Conservation (phyloP, 495 filamentous ascomycete species). For the Lepraria neglecta region DNA sequence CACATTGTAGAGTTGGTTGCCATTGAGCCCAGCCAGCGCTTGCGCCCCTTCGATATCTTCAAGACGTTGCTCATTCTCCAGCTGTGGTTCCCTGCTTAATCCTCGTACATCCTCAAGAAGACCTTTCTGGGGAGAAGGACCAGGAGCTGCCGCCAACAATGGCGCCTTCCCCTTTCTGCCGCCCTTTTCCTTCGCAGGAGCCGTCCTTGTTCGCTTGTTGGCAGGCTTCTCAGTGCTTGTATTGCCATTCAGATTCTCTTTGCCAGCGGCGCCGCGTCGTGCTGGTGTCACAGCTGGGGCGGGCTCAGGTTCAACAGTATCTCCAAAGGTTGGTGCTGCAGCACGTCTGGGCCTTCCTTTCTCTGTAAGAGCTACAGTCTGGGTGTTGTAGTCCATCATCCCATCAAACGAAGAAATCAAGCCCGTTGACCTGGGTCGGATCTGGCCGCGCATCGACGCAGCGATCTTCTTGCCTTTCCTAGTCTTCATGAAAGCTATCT, state of each 20-base stretch:
- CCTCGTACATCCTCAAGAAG: slow-evolving; percentile 15
- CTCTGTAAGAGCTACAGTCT: slow-evolving; percentile 53
- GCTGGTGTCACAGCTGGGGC: slow-evolving; percentile 31
- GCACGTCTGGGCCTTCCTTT: slow-evolving; percentile 63
- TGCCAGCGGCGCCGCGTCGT: slow-evolving; percentile 44
- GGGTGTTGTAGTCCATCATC: slow-evolving; percentile 46
- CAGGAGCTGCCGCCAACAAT: slow-evolving; percentile 30
- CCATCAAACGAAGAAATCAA: slow-evolving; percentile 66
- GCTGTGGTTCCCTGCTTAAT: slow-evolving; percentile 21
- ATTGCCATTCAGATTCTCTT: slow-evolving; percentile 43
- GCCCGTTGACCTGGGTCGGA: slow-evolving; percentile 64
- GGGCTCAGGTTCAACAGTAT: slow-evolving; percentile 51
- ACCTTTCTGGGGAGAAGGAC: slow-evolving; percentile 29
- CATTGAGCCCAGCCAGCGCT: slow-evolving; percentile 23
- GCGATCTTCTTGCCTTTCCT: slow-evolving; percentile 46
- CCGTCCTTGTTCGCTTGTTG: slow-evolving; percentile 42
- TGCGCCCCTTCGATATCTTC: slow-evolving; percentile 29
- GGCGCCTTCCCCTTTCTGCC: slow-evolving; percentile 31
- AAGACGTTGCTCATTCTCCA: slow-evolving; percentile 19
- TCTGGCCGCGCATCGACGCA: slow-evolving; percentile 36
- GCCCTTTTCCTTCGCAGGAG: slow-evolving; percentile 36
- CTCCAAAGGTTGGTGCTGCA: slow-evolving; percentile 66
- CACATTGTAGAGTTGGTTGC: slow-evolving; percentile 10
- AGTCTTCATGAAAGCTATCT: slow-evolving; percentile 44
- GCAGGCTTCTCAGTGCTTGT: slow-evolving; percentile 50